Base-by-base conservation (phyloP, 129 eudicot species). In the Cynara cardunculus region DNA sequence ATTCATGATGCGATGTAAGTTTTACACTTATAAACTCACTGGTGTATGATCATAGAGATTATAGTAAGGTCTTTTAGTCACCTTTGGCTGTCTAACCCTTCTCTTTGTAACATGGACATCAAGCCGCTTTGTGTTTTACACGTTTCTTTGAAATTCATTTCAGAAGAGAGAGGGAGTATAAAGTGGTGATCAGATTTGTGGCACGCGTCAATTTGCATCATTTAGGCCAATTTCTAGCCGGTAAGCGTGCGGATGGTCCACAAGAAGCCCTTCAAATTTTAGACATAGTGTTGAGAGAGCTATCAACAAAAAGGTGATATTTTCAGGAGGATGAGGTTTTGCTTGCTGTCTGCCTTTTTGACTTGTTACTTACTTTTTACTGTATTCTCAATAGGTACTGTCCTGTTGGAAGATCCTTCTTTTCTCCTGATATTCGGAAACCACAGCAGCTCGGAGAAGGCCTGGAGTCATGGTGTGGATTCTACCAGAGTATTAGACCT, bases 381-480 rank as follows among this genome's bases (percentile, higher is more conserved):
- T 30, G 53, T 46, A 35, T 11, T 5, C 16, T 30, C 10, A 70
- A 46, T 53, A 93, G 96, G 91, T 89, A 87, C 69, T 25, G 73
- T 13, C 83, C 93, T 13, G 91, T 90, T 67, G 97, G 97, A 62
- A 88, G 93, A 62, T 87, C 89, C 66, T 89, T 93, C 87, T 93
- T 87, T 79, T 90, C 93, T 79, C 90, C 97, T 11, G 73, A 80
- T 35, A 78, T 93, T 44, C 84, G 86, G 61, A 86, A 27, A 77
- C 90, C 89, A 46, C 89, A 87, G 66, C 82, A 91, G 71, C 83
- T 90, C 34, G 93, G 96, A 78, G 83, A 86, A 76, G 97, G 97
- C 22, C 85, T 93, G 34, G 89, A 93, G 61, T 84, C 92, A 61
- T 93, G 97, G 97, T 84, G 93, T 71, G 97, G 97, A 39, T 93